Percentiles rank a stretch among this genome's conserved stretches.
Evolutionary conservation across 768 basidiomycete species (phyloP).

Genomic region (Leccinum longicurvipes): DNA sequence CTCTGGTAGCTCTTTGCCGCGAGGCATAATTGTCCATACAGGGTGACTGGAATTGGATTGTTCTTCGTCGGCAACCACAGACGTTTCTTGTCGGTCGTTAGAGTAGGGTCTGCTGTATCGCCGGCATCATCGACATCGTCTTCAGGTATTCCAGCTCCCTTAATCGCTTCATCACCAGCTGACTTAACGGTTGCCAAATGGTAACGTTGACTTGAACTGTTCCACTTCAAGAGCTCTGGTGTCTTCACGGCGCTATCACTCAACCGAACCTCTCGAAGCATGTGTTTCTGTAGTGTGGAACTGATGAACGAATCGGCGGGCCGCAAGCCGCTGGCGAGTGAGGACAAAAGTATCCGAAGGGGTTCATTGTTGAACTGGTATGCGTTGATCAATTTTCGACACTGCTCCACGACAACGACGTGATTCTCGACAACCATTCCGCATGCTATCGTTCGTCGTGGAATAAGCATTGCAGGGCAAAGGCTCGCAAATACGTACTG

Average conservation of each 20-base stretch:
- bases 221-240: slow-evolving; percentile 62
- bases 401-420: slow-evolving; percentile 64
- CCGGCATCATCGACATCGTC: slow-evolving; percentile 35
- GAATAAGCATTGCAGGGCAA: not conserved
- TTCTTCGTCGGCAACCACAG: slow-evolving; percentile 58
- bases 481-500: slow-evolving; percentile 40
- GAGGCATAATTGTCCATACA: slow-evolving; percentile 85
- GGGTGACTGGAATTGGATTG: slow-evolving; percentile 64
- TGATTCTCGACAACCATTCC: slow-evolving; percentile 58
- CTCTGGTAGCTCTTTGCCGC: slow-evolving; percentile 86
- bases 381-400: slow-evolving; percentile 66
- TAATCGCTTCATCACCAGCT: slow-evolving; percentile 18
- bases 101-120: slow-evolving; percentile 11
- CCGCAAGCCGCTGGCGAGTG: slow-evolving; percentile 66
- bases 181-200: slow-evolving; percentile 35
- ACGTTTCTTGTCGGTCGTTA: slow-evolving; percentile 22
- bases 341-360: slow-evolving; percentile 69
- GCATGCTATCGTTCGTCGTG: slow-evolving; percentile 52
- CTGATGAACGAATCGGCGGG: slow-evolving; percentile 76
- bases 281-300: slow-evolving; percentile 76
- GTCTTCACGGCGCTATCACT: slow-evolving; percentile 63
- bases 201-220: slow-evolving; percentile 55
- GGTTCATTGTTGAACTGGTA: slow-evolving; percentile 90
- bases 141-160: slow-evolving; percentile 21
- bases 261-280: slow-evolving; percentile 75